These are phyloP conservation scores for Geranomyces variabilis DNA, from an alignment of 192 early-diverging fungal species.

Conservation along the genomic window DNA sequence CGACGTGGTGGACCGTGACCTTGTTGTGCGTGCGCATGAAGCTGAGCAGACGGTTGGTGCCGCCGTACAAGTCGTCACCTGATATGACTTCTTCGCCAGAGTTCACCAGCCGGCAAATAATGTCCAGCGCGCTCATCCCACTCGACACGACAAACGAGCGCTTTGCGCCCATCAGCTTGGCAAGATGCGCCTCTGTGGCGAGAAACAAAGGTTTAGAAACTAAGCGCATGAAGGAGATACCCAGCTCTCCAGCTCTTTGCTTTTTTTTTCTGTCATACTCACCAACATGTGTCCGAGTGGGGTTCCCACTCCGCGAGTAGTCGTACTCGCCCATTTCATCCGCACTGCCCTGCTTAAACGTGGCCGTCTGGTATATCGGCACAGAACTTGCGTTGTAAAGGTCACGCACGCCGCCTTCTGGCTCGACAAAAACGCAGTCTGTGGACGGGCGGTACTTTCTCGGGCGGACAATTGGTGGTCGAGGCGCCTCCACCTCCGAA, in stretches of 20 bases:
- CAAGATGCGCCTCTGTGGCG: conserved; percentile 78
- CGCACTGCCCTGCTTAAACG: conserved; percentile 88
- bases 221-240: neutral
- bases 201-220: neutral
- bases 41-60: conserved; percentile 90
- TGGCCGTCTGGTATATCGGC: conserved; percentile 98
- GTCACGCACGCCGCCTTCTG: conserved; percentile 54
- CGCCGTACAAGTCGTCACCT: conserved; percentile 95
- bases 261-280: neutral
- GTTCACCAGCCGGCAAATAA: conserved; percentile 84
- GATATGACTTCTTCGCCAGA: conserved; percentile 90
- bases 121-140: conserved; percentile 95
- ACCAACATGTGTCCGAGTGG: conserved; percentile 91
- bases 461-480: neutral
- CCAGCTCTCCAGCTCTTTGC: neutral
- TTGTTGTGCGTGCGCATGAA: conserved; percentile 78
- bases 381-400: conserved; percentile 87
- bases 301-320: conserved; percentile 96
- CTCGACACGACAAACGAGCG: conserved; percentile 84
- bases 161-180: conserved; percentile 90
- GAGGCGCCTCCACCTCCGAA: neutral
- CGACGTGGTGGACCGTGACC: conserved; percentile 87
- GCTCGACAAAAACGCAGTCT: conserved; percentile 50
- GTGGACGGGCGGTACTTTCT: conserved; percentile 38
- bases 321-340: conserved; percentile 89